A percentile compares a stretch with the other conserved stretches of the same genome.
These are phyloP conservation scores for Metschnikowia peoriensis DNA, from an alignment of 805 yeast genomes.

Conservation along the genomic window DNA sequence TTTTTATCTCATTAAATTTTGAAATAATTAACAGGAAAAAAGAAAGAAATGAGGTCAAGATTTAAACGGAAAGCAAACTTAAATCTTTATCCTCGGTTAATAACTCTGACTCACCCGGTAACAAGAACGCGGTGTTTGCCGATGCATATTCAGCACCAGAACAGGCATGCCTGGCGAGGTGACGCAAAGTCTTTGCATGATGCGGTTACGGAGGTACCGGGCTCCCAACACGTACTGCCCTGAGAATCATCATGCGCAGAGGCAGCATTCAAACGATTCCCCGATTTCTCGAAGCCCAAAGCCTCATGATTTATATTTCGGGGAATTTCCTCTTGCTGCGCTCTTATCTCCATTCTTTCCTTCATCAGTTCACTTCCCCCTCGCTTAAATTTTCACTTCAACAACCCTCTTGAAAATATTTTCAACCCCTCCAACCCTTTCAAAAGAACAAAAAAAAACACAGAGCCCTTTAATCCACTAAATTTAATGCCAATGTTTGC, in stretches of 20 bases:
- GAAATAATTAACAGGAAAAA: too few species aligned
- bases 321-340: too few species aligned
- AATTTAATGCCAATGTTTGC: slow-evolving; percentile 8
- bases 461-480: not conserved
- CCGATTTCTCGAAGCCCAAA: not conserved
- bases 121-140: not conserved
- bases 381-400: not conserved
- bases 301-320: not conserved
- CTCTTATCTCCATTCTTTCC: not conserved
- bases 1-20: too few species aligned
- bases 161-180: not conserved
- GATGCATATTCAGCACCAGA: not conserved
- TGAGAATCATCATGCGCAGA: slow-evolving; percentile 4
- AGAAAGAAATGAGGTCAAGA: too few species aligned
- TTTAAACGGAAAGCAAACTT: too few species aligned
- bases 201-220: slow-evolving; percentile 3
- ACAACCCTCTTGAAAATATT: not conserved
- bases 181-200: slow-evolving; percentile 1
- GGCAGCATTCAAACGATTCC: not conserved
- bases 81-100: not conserved
- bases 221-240: slow-evolving; percentile 2
- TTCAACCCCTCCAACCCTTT: not conserved
- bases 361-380: not conserved
- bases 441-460: not conserved
- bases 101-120: not conserved